Evolutionary conservation across 306 rosid species (phyloP), one percentile per base, ranked within the genome.

Genomic region (Pueraria montana): DNA sequence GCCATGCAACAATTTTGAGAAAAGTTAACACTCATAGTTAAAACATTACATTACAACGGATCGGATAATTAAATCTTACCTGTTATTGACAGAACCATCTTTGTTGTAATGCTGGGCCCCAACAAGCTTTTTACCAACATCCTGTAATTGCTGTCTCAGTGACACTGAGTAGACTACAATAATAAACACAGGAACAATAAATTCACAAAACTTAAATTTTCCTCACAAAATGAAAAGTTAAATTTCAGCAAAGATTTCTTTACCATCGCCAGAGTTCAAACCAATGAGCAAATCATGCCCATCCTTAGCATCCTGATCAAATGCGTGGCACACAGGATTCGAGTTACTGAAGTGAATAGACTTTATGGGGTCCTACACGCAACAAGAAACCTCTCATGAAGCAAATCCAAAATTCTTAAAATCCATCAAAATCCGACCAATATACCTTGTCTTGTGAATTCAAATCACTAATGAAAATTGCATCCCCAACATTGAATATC

Each of bases 101-200:
- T 91, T 96, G 89, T 94, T 96, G 86, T 96, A 94, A 88, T 94
- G 98, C 76, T 90, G 99, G 53, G 95, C 97, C 43, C 95, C 97
- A 38, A 94, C 96, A 86, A 96, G 94, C 93, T 92, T 96, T 85
- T 94, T 96, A 65, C 99, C 98, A 68, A 92, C 97, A 85, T 96
- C 99, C 90, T 96, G 99, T 83, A 96, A 91, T 89, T 96, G 98
- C 72, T 96, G 98, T 86, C 98, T 92, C 91, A 96, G 90, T 82
- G 99, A 96, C 82, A 94, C 97, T 24, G 97, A 91, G 93, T 96
- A 94, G 73, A 94, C 99, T 96, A 85, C 94, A 93, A 87, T 84
- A 77, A 82, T 49, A 80, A 71, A 83, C 65, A 87, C 24, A 53
- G 71, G 78, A 63, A 75, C 77, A 46, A 86, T 72, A 82, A 89